Percentiles rank a stretch among this genome's conserved stretches.
These are phyloP conservation scores for Setomelanomma holmii DNA, from an alignment of 2,329 filamentous ascomycete genomes.

Conservation along the genomic window DNA sequence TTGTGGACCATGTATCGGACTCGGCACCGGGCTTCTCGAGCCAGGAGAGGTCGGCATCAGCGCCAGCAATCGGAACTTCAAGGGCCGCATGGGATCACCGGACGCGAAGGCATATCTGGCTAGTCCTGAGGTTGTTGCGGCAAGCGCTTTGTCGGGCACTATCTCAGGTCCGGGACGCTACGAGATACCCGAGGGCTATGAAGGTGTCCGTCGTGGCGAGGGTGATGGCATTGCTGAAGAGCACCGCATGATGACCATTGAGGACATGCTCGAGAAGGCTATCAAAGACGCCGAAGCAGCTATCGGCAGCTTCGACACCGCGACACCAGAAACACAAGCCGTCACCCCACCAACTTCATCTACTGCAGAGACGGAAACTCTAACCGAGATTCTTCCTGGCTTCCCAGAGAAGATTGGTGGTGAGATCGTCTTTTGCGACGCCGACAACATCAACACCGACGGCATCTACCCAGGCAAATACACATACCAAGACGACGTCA, in stretches of 20 bases:
- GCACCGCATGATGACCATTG: conserved; percentile 70
- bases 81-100: conserved; percentile 84
- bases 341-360: conserved; percentile 40
- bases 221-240: conserved; percentile 71
- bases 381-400: conserved; percentile 79
- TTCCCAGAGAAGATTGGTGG: conserved; percentile 85
- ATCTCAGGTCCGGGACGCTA: conserved; percentile 83
- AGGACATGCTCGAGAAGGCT: conserved; percentile 75
- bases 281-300: conserved; percentile 72
- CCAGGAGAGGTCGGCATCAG: conserved; percentile 85
- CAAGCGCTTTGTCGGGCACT: conserved; percentile 77
- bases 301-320: conserved; percentile 56
- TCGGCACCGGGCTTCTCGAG: conserved; percentile 80
- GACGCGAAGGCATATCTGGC: conserved; percentile 85
- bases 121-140: conserved; percentile 90
- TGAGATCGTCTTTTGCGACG: conserved; percentile 87
- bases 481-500: conserved; percentile 88
- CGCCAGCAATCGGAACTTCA: conserved; percentile 88
- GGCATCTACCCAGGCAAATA: conserved; percentile 91
- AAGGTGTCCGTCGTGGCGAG: conserved; percentile 73
- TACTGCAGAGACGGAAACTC: conserved; percentile 41
- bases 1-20: conserved; percentile 86
- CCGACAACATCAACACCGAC: conserved; percentile 90
- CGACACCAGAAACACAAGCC: conserved; percentile 41
- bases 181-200: conserved; percentile 70